Conservation (phyloP, 1,139 yeast species). For the Suhomyces bolitotheri region DNA sequence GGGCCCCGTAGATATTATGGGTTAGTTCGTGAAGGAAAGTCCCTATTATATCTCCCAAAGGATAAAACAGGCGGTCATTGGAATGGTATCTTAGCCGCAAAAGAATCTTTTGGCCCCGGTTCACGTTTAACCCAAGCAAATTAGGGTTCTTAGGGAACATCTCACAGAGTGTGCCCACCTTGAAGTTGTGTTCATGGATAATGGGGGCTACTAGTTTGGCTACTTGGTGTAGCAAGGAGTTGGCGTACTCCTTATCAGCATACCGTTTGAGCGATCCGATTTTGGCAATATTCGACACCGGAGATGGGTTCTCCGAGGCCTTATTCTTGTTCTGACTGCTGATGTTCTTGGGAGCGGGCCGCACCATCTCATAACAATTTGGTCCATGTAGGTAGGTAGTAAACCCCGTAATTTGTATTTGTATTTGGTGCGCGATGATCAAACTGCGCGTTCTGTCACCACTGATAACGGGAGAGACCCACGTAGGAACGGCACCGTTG, state of each 20-base stretch:
- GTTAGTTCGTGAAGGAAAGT: constrained; percentile 88
- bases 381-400: too few species aligned
- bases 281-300: constrained; percentile 48
- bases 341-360: constrained; percentile 6
- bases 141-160: constrained; percentile 74
- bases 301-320: constrained; percentile 30
- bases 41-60: constrained; percentile 69
- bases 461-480: too few species aligned
- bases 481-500: too few species aligned
- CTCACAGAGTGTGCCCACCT: constrained; percentile 72
- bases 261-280: constrained; percentile 60
- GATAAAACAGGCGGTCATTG: constrained; percentile 58
- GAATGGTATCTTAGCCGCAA: constrained; percentile 65
- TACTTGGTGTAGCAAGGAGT: constrained; percentile 57
- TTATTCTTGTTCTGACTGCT: background rate
- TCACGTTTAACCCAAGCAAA: constrained; percentile 83
- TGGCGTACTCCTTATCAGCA: constrained; percentile 57
- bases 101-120: constrained; percentile 74
- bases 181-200: constrained; percentile 65
- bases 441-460: too few species aligned
- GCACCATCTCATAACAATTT: constrained; percentile 9
- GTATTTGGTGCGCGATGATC: too few species aligned
- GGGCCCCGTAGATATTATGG: constrained; percentile 80
- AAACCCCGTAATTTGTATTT: background rate
- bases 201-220: constrained; percentile 71